These are phyloP conservation scores for Kwoniella sp. DNA, from an alignment of 768 basidiomycete genomes.

Conservation along the genomic window DNA sequence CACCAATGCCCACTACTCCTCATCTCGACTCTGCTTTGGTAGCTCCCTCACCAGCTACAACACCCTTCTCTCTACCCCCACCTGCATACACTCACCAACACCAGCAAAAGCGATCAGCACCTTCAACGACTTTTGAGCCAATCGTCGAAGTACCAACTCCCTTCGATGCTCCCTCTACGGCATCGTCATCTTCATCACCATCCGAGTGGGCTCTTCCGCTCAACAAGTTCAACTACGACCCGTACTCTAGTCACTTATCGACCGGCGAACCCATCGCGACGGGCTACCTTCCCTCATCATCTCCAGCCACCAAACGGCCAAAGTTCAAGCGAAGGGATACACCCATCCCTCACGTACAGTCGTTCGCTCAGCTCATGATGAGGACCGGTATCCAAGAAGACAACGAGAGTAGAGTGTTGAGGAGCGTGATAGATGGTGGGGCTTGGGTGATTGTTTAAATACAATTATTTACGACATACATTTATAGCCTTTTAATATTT, in stretches of 20 bases:
- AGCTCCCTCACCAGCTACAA: constrained; percentile 7
- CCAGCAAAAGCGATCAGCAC: background rate
- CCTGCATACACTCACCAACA: background rate
- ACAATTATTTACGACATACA: background rate
- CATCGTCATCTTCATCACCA: background rate
- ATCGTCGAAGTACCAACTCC: background rate
- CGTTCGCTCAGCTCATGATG: constrained; percentile 11
- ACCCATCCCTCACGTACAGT: constrained; percentile 26
- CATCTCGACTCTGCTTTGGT: constrained; percentile 5
- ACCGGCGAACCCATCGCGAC: constrained; percentile 17
- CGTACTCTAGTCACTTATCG: constrained; percentile 6
- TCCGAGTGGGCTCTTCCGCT: background rate
- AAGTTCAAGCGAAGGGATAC: constrained; percentile 38
- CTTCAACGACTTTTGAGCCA: background rate
- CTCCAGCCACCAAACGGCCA: constrained; percentile 21
- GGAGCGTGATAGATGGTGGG: constrained; percentile 23
- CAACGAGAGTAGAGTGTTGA: constrained; percentile 6
- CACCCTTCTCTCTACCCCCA: constrained; percentile 17
- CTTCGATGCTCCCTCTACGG: background rate
- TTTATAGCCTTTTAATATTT: constrained; percentile 3
- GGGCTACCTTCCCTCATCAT: background rate
- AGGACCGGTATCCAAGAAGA: background rate
- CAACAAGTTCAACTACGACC: constrained; percentile 12
- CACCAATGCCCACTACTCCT: constrained; percentile 20
- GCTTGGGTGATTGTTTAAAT: constrained; percentile 17